Percentiles rank a stretch among this genome's conserved stretches.
phyloP scores from a whole-genome alignment of 129 eudicot genomes.

The Rutidosis leptorrhynchoides region DNA sequence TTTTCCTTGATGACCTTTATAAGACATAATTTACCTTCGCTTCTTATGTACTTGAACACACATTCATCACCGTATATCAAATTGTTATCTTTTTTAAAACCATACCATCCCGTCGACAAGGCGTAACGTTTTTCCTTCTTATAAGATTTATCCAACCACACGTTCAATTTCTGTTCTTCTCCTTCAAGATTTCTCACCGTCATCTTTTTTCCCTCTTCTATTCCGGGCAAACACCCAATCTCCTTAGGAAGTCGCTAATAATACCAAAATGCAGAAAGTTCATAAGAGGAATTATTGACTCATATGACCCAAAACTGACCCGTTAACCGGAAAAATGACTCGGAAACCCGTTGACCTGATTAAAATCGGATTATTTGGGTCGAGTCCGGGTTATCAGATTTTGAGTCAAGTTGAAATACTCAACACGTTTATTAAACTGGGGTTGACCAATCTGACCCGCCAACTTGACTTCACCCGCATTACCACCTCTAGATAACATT shows the following conservation, averaged over 20 bases:
- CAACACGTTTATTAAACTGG: too few relatives aligned
- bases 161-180: neutral
- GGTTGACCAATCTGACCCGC: too few relatives aligned
- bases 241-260: slow-evolving; percentile 15
- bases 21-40: too few relatives aligned
- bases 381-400: too few relatives aligned
- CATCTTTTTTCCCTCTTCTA: neutral
- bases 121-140: neutral
- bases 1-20: slow-evolving; percentile 14
- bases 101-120: neutral
- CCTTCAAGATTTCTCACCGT: slow-evolving; percentile 20
- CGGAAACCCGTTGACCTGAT: too few relatives aligned
- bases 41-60: neutral
- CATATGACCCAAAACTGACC: neutral
- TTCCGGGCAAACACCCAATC: slow-evolving; percentile 13
- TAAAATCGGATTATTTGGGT: too few relatives aligned
- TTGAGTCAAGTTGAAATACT: too few relatives aligned
- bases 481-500: too few relatives aligned
- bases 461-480: too few relatives aligned
- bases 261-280: too few relatives aligned
- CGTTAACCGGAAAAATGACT: neutral
- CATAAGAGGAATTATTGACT: too few relatives aligned
- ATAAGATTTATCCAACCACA: neutral
- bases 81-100: neutral
- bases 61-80: neutral